Conservation (phyloP, 257 asterid species). For the Nemophila menziesii region DNA sequence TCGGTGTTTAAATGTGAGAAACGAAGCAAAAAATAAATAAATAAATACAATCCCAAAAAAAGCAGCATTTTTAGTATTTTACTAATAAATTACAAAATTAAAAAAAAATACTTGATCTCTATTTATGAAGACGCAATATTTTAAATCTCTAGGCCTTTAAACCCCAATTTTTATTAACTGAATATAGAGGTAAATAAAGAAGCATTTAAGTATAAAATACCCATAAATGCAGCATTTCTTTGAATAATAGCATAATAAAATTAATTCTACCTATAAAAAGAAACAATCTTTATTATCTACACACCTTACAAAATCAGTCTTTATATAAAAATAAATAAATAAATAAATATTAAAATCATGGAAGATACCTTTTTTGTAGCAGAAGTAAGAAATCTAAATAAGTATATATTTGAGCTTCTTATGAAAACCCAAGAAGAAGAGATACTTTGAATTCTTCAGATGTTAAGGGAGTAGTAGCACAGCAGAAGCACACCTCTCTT, state of each 20-base stretch:
- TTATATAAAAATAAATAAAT: slow-evolving; percentile 14
- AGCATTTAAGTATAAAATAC: not conserved
- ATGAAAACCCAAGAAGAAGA: slow-evolving; percentile 18
- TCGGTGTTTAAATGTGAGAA: not conserved
- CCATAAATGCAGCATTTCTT: slow-evolving; percentile 1
- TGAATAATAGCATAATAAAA: not conserved
- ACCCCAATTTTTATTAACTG: not conserved
- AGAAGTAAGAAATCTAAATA: slow-evolving; percentile 5
- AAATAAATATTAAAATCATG: slow-evolving; percentile 2
- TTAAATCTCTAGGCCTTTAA: not conserved
- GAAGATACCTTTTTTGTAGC: slow-evolving; percentile 8
- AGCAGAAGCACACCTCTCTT: slow-evolving; percentile 10
- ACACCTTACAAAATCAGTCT: slow-evolving; percentile 14
- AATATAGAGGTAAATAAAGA: too few species aligned
- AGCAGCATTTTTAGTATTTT: not conserved
- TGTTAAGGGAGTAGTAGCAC: slow-evolving; percentile 23
- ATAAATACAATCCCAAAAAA: not conserved
- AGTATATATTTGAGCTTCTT: slow-evolving; percentile 4
- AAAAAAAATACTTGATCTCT: not conserved
- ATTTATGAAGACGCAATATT: not conserved
- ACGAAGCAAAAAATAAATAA: too few species aligned
- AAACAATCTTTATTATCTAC: not conserved
- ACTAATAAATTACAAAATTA: not conserved
- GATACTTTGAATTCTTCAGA: slow-evolving; percentile 29
- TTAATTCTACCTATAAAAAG: not conserved